phyloP scores from a whole-genome alignment of 2,329 filamentous ascomycete species.

The Corynespora cassiicola region DNA sequence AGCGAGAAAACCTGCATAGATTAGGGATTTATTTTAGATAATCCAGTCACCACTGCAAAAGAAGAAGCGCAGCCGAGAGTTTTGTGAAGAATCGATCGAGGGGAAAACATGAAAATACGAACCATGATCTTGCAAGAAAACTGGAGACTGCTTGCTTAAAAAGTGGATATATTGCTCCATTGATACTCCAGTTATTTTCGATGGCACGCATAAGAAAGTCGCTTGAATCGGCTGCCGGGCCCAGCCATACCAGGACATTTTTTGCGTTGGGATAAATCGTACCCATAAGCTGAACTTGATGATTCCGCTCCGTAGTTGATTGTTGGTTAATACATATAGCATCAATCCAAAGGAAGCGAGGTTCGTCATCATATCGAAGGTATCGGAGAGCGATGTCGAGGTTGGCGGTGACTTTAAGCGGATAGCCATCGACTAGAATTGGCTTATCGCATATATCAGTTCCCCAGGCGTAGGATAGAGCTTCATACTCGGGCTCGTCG shows the following conservation, averaged over 20 bases:
- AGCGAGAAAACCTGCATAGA: no score
- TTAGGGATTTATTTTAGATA: no score
- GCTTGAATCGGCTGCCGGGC: slow-evolving; percentile 1
- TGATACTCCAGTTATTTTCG: slow-evolving; percentile 1
- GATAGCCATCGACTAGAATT: slow-evolving; percentile 3
- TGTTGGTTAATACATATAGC: slow-evolving; percentile 18
- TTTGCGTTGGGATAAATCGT: slow-evolving; percentile 11
- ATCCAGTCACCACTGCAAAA: no score
- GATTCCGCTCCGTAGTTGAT: slow-evolving; percentile 2
- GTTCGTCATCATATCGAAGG: slow-evolving; percentile 2
- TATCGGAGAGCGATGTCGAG: slow-evolving; percentile 12
- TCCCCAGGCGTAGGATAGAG: slow-evolving; percentile 14
- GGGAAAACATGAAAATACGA: no score
- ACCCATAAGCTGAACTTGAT: slow-evolving; percentile 13
- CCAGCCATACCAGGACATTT: slow-evolving; percentile 8
- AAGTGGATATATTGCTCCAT: slow-evolving; percentile 14
- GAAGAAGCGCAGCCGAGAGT: no score
- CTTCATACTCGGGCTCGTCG: slow-evolving; percentile 1
- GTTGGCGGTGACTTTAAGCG: slow-evolving; percentile 8
- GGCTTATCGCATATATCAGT: not conserved
- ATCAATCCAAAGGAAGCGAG: slow-evolving; percentile 15
- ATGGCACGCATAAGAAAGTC: not conserved
- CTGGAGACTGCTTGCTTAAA: no score
- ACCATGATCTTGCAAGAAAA: no score
- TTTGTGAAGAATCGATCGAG: no score